Evolutionary conservation across 768 basidiomycete species (phyloP), one percentile per base, ranked within the genome.

Genomic region (Pleurotus tuber-regium): DNA sequence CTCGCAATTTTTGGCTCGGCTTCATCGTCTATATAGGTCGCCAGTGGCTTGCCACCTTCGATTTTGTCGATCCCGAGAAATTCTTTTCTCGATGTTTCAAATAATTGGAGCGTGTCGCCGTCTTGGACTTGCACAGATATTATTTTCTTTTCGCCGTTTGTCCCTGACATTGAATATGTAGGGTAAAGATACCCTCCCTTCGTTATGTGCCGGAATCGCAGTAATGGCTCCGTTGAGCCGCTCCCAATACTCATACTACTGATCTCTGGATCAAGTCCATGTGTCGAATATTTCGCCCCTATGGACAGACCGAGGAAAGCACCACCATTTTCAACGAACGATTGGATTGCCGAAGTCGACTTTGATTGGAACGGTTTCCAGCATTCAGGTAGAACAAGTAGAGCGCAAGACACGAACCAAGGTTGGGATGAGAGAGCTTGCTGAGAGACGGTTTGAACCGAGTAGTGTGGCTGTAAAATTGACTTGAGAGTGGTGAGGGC

Each of bases 301-400:
- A 77, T 75, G 1, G 82, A 80, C 4, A 93, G 70, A 2, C 82
- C 83, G 3, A 94, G 68, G 56, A 86, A 79, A n/a, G 70, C 70
- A 2, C 94, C 93, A 0, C 93, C 92, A 5, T 67, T 57, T 33
- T 81, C 73, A 5, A 88, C 78, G 56, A 81, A 96, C 3, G 71
- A 71, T 44, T 70, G 72, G 42, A 94, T 81, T 2, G 75, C 63
- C 9, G 66, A 59, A 38, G 70, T 70, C 6, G 79, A 62, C 8
- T 70, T 47, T 19, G 70, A 66, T 46, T 66, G 60, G 57, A 72
- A 63, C 7, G 66, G 77, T 53, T 74, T 72, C 25, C 77, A 69
- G 42, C 78, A 78, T 51, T 83, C 76, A n/a, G 89, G 83, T 51
- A 96, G 70, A 43, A 94, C 86, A 14, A 98, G 78, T 1, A 96